Conservation (phyloP, 306 rosid species). For the Vachellia collinsii region DNA sequence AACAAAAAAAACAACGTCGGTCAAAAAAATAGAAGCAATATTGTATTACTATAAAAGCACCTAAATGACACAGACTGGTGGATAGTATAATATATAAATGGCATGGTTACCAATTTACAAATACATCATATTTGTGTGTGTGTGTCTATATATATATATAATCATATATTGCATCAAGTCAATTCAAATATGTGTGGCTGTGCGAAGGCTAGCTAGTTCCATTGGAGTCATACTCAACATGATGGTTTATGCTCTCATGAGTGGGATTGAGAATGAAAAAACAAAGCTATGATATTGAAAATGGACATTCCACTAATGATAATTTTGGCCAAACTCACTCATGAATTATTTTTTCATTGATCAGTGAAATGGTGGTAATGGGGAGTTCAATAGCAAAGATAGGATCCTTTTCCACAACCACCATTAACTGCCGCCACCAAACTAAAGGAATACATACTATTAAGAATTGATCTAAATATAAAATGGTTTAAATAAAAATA, state of each 20-base stretch:
- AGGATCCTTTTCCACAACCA: constrained; percentile 42
- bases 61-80: not conserved
- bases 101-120: not conserved
- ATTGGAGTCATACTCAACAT: not conserved
- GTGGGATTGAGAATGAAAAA: constrained; percentile 27
- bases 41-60: not conserved
- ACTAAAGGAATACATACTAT: not conserved
- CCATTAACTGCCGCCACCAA: constrained; percentile 34
- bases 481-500: too few relatives aligned
- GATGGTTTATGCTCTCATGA: constrained; percentile 21
- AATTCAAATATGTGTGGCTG: constrained; percentile 21
- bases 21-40: not conserved
- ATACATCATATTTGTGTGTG: not conserved
- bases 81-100: not conserved
- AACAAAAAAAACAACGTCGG: not conserved
- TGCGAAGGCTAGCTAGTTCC: not conserved
- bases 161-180: not conserved
- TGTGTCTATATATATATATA: not conserved
- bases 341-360: not conserved
- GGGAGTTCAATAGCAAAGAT: not conserved
- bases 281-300: constrained; percentile 1
- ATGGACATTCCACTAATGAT: constrained; percentile 51
- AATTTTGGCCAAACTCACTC: not conserved
- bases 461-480: not conserved
- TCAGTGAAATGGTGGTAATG: constrained; percentile 27